Base-by-base conservation (phyloP, 2,329 filamentous ascomycete species). In the Ophiostoma himal-ulmi region DNA sequence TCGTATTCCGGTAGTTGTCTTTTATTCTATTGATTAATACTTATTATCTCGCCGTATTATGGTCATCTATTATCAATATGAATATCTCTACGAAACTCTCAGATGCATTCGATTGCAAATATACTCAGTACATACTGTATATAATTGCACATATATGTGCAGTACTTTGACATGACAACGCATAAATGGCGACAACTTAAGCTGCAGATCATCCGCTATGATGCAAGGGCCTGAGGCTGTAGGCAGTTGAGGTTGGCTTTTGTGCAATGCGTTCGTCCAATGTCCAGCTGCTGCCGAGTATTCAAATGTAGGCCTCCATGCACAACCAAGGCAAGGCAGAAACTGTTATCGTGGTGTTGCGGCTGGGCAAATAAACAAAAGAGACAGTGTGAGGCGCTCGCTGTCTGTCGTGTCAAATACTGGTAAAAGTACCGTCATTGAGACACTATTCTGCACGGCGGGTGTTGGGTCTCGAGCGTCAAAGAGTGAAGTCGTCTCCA, bases 141-240 rank as follows among this genome's bases (percentile, higher is more conserved):
- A 11, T 17, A 48, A 39, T 30, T 30, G 4, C 39, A 57, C 10
- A 30, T 14, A 22, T 22, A 57, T 34, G 57, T 10, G 36, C 26
- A 57, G 52, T 60, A 60, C 26, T 62, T 60, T 60, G 54, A 34
- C 10, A 54, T 62, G 57, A 30, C 57, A 62, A 36, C 57, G 57
- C 57, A 62, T 34, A 34, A 8, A 14, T 22, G 52, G 57, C 54
- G 54, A 60, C 54, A 34, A 7, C n/a, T 57, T 22, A 26, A 57
- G 52, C 52, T 57, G 57, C 34, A 34, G 57, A 60, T 30, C 57
- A 62, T 34, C 57, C 57, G 57, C 26, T 17, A 54, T 36, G 26
- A 62, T 62, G 57, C 57, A 62, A 60, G 54, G 54, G 54, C 13
- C n/a, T 26, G 17, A 48, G 44, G 48, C n/a, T 57, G n/a, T 26